Base-by-base conservation (phyloP, 2,329 filamentous ascomycete genomes). In the Achaetomium macrosporum region DNA sequence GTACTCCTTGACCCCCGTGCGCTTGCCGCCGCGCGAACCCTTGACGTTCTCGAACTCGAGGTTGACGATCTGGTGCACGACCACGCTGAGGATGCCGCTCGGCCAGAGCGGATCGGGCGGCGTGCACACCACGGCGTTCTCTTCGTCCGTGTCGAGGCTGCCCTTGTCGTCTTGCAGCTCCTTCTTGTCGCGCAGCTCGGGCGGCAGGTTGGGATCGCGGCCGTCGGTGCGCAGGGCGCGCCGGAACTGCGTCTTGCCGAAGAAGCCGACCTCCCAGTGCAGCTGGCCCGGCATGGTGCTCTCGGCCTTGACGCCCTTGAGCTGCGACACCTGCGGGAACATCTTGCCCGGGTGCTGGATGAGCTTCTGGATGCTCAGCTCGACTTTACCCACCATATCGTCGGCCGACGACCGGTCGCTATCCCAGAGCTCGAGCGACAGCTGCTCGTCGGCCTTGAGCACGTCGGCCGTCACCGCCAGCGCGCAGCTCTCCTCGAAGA, bases 31-130 rank as follows among this genome's bases (percentile, higher is more conserved):
- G 8, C 84, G 72, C 12, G 85, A 93, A 1, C 92, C 92, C 65
- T 93, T 90, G 67, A 95, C 82, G 60, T 96, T 92, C 55, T 88
- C 84, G n/a, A 96, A 76, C 68, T 96, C 90, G 9, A 99, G 78
- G 56, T 93, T 95, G 60, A 96, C 91, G 59, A 97, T 95, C 68
- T 97, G 92, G 65, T 97, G 92, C 25, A 97, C 79, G 41, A 97
- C 79, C 36, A 97, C 71, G 62, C 86, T 90, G 65, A 92, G 84
- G 17, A 99, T 77, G 53, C 93, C 93, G 61, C 87, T 95, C 1
- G 92, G 93, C 90, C 90, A 97, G 7, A 96, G 77, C n/a, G 92
- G 92, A 66, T 97, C 92, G 0, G 92, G 92, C 6, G 93, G 93
- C 0, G 91, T 97, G 65, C 90, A 87, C 41, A 87, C 81, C 2